These are phyloP conservation scores for Microstroma glucosiphilum DNA, from an alignment of 1,284 basidiomycete genomes.

Conservation along the genomic window DNA sequence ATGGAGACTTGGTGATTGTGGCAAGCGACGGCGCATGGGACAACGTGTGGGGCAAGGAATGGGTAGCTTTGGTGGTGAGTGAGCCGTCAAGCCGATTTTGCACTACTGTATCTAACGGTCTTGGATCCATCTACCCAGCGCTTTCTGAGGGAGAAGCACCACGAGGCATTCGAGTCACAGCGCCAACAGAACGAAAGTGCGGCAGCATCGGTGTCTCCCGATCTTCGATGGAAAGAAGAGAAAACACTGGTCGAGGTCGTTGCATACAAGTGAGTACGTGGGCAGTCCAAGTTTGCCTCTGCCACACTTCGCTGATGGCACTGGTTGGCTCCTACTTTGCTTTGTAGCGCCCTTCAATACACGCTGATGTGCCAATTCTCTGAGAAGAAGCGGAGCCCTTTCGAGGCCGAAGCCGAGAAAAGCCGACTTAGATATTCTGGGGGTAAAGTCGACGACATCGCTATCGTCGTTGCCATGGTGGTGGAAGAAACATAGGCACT, in stretches of 20 bases:
- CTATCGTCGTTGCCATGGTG: conserved; percentile 55
- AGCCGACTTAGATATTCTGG: conserved; percentile 51
- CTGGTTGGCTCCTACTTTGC: not conserved
- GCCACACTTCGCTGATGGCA: not conserved
- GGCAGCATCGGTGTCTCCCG: no score
- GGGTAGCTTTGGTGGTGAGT: conserved; percentile 1
- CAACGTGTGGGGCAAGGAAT: conserved; percentile 60
- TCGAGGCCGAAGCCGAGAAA: conserved; percentile 43
- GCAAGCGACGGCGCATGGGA: conserved; percentile 81
- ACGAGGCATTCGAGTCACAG: conserved; percentile 14
- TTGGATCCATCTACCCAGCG: not conserved
- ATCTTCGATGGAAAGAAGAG: conserved; percentile 9
- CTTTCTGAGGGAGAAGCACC: conserved; percentile 45
- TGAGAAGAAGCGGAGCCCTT: conserved; percentile 63
- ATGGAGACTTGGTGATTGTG: conserved; percentile 45
- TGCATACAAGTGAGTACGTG: conserved; percentile 16
- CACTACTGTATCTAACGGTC: conserved; percentile 21
- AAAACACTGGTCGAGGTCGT: conserved; percentile 11
- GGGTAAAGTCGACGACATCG: conserved; percentile 54
- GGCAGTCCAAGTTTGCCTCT: conserved; percentile 6
- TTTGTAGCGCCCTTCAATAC: conserved; percentile 34
- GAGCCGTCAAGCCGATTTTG: not conserved
- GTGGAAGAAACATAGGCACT: conserved; percentile 39
- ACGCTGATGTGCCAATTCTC: conserved; percentile 46
- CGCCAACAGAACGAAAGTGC: not conserved